These are phyloP conservation scores for Penicillium corylophilum DNA, from an alignment of 2,329 filamentous ascomycete species.

Conservation along the genomic window DNA sequence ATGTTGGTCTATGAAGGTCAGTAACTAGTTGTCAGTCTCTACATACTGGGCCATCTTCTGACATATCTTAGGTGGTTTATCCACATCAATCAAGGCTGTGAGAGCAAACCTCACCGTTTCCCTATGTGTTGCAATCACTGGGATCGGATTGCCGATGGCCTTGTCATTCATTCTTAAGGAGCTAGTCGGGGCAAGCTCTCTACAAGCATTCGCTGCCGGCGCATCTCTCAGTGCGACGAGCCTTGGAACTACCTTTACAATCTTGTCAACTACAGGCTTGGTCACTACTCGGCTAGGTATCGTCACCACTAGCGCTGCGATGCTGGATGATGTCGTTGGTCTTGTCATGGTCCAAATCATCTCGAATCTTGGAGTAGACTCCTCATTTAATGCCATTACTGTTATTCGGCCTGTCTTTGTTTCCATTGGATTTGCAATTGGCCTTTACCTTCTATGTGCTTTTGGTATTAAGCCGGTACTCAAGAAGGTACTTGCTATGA, in stretches of 20 bases:
- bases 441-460: constrained; percentile 28
- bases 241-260: constrained; percentile 68
- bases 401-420: constrained; percentile 54
- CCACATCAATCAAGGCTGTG: constrained; percentile 48
- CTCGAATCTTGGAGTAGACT: constrained; percentile 57
- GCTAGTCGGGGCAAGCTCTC: constrained; percentile 49
- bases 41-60: neutral
- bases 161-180: constrained; percentile 62
- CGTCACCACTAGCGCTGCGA: constrained; percentile 53
- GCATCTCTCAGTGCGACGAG: constrained; percentile 73
- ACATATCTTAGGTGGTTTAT: constrained; percentile 25
- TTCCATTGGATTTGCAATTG: constrained; percentile 39
- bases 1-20: constrained; percentile 69
- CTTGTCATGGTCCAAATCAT: constrained; percentile 77
- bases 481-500: constrained; percentile 3
- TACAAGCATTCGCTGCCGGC: constrained; percentile 71
- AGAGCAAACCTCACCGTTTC: constrained; percentile 63
- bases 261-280: constrained; percentile 61
- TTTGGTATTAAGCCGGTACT: constrained; percentile 17
- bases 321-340: constrained; percentile 43
- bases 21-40: neutral
- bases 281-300: constrained; percentile 57
- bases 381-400: constrained; percentile 39
- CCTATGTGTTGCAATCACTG: constrained; percentile 62
- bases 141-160: constrained; percentile 62